A percentile compares a stretch with the other conserved stretches of the same genome.
These are phyloP conservation scores for Daldinia sp. DNA, from an alignment of 2,329 filamentous ascomycete species.

Conservation along the genomic window DNA sequence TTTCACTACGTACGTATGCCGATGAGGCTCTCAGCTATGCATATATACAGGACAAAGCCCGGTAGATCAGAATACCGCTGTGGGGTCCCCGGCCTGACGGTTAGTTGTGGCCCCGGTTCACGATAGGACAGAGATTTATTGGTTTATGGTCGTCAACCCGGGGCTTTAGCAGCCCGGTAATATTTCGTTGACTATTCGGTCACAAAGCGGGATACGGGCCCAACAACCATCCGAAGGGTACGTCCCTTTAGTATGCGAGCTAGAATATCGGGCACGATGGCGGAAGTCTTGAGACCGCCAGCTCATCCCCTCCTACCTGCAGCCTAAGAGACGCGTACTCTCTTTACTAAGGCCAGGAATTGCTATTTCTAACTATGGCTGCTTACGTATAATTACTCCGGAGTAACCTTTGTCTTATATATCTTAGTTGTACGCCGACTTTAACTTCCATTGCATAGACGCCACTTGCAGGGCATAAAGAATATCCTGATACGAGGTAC, in stretches of 20 bases:
- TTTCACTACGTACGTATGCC: not conserved
- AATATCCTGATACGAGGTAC: not conserved
- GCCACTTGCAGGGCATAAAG: not conserved
- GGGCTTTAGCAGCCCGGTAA: not conserved
- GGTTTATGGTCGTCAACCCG: not conserved
- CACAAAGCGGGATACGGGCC: not conserved
- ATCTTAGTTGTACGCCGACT: not conserved
- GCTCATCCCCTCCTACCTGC: not conserved
- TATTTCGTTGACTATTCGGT: not conserved
- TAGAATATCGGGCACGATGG: not conserved
- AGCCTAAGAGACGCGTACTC: not conserved
- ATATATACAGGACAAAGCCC: not conserved
- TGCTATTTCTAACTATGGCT: not conserved
- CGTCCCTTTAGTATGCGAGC: not conserved
- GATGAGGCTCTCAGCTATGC: not conserved
- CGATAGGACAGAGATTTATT: not conserved
- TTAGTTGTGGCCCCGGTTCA: not conserved
- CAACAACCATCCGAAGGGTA: slow-evolving; percentile 1
- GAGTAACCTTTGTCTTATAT: not conserved
- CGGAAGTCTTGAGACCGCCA: not conserved
- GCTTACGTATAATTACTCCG: not conserved
- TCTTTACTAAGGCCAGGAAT: not conserved
- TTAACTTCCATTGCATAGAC: not conserved
- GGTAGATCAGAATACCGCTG: slow-evolving; percentile 2
- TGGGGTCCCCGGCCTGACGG: slow-evolving; percentile 8